Evolutionary conservation across 495 filamentous ascomycete genomes (phyloP), one percentile per base, ranked within the genome.

Genomic region (Clohesyomyces aquaticus): DNA sequence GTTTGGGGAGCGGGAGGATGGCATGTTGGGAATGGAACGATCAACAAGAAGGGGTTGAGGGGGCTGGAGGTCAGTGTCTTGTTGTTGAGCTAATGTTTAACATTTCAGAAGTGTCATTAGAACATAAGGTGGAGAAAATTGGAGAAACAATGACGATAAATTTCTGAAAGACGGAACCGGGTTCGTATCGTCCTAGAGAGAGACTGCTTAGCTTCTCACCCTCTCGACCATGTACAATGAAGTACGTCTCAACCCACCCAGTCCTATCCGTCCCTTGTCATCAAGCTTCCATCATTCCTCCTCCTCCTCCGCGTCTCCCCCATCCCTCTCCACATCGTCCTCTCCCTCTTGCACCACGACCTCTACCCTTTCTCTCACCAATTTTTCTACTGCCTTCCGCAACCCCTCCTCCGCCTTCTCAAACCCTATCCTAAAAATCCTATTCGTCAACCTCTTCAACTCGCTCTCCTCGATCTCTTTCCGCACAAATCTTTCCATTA

Each of bases 1-100:
- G 22, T 61, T 1, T 61, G 25, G 21, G 64, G 59, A 6, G 23
- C 18, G 14, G 52, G 42, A 22, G 59, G 28, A 3, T 67, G 64
- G 64, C 19, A 38, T 28, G 46, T 59, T 10, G 27, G 45, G 16
- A 23, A 23, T 47, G 56, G 28, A 26, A 35, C 16, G 11, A 26
- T 61, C 12, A 22, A 18, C 3, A 61, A 53, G 38, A 19, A 21
- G 1, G 48, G 47, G 29, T 1, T 61, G 1, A 26, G 29, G 48
- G 47, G 6, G n/a, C 26, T 61, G 48, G 59, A 61, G 35, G 32
- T 61, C 12, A 21, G 18, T 4, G 32, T 61, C 12, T 45, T 61
- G 11, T 21, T 43, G 28, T 4, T 55, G 21, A 10, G 25, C 8
- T 55, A n/a, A 23, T 8, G 4, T 8, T 47, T n/a, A 47, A n/a